phyloP scores from a whole-genome alignment of 106 monocot species.

The Acorus calamus region DNA sequence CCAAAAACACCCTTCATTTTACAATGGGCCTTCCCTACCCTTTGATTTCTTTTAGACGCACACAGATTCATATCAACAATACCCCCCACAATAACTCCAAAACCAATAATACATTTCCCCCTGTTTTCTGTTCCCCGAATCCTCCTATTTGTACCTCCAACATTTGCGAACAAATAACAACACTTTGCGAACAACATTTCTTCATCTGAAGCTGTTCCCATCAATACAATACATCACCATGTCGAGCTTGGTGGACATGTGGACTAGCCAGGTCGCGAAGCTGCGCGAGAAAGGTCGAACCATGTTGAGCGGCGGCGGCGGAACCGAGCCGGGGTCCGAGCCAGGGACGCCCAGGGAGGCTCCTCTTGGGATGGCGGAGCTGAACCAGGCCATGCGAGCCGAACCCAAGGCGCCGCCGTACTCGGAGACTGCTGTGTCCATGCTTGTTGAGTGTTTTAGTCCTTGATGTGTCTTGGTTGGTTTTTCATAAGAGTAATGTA shows the following conservation, averaged over 20 bases:
- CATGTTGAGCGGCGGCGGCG: background rate
- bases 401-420: background rate
- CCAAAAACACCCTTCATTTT: too few relatives aligned
- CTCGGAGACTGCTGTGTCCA: slow-evolving; percentile 15
- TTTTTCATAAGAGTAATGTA: too few relatives aligned
- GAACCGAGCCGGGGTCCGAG: background rate
- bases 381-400: background rate
- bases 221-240: background rate
- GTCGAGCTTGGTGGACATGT: slow-evolving; percentile 20
- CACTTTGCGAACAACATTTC: too few relatives aligned
- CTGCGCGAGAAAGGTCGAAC: slow-evolving; percentile 11
- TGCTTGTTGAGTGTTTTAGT: slow-evolving; percentile 20
- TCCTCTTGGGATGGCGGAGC: background rate
- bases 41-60: too few relatives aligned
- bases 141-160: too few relatives aligned
- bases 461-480: background rate
- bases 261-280: slow-evolving; percentile 17
- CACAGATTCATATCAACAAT: too few relatives aligned
- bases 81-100: too few relatives aligned
- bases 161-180: too few relatives aligned
- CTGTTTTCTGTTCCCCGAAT: too few relatives aligned
- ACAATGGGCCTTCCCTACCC: too few relatives aligned
- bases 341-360: background rate
- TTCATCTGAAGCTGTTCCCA: too few relatives aligned
- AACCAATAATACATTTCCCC: too few relatives aligned